Evolutionary conservation across 345 rosid genomes (phyloP).

Genomic region (Eucalyptus grandis): DNA sequence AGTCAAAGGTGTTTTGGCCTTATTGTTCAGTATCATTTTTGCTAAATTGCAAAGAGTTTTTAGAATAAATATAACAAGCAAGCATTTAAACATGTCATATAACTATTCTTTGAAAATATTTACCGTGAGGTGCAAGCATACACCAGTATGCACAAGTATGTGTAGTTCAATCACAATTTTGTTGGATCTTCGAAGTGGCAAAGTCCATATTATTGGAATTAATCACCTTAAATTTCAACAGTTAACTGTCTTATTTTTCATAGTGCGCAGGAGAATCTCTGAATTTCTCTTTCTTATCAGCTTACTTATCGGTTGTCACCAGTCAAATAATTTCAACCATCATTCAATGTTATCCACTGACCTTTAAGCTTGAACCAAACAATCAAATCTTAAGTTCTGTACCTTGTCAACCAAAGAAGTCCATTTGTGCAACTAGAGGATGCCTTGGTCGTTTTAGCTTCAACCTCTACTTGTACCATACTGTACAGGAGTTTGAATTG

Average conservation of each 20-base stretch:
- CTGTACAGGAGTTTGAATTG: slow-evolving; percentile 57
- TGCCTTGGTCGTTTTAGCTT: slow-evolving; percentile 60
- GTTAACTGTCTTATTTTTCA: not conserved
- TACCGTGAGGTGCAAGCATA: not conserved
- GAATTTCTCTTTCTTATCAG: not conserved
- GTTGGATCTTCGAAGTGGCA: not conserved
- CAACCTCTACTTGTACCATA: slow-evolving; percentile 73
- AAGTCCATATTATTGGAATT: not conserved
- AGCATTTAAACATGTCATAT: not conserved
- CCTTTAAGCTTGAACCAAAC: not conserved
- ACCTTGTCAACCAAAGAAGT: slow-evolving; percentile 97
- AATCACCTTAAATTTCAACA: not conserved
- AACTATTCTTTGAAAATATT: not conserved
- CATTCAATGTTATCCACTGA: not conserved
- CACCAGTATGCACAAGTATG: not conserved
- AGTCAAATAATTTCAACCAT: not conserved
- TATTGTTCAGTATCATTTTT: not conserved
- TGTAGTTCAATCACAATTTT: not conserved
- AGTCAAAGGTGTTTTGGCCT: not conserved
- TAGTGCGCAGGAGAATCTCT: not conserved
- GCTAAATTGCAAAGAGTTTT: not conserved
- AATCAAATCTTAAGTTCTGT: not conserved
- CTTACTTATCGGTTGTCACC: not conserved
- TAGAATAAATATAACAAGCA: not conserved
- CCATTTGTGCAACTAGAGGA: slow-evolving; percentile 95